Percentiles rank a stretch among this genome's conserved stretches.
Conservation (phyloP, 352 stramenopile genomes). For the Plasmopara muralis region DNA sequence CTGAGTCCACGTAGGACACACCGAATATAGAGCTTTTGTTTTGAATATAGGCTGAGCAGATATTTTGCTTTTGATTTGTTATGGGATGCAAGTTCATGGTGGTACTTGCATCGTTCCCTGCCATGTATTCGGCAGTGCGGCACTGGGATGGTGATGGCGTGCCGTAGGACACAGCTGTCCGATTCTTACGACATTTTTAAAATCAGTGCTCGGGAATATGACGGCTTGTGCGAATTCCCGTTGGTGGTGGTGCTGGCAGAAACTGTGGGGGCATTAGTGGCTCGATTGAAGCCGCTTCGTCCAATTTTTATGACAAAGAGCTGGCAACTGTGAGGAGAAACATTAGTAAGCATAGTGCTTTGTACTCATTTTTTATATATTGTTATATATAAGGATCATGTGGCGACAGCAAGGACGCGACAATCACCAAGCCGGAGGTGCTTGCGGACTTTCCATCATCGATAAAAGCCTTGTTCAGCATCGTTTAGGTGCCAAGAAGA, state of each 20-base stretch:
- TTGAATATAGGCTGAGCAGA: too few relatives aligned
- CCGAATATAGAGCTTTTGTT: too few relatives aligned
- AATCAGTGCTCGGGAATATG: constrained; percentile 47
- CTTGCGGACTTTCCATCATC: too few relatives aligned
- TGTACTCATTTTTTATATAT: background rate
- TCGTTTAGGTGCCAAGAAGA: too few relatives aligned
- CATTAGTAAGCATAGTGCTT: constrained; percentile 26
- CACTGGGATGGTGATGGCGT: too few relatives aligned
- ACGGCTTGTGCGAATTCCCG: constrained; percentile 78
- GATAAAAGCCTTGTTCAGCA: too few relatives aligned
- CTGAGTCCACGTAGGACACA: too few relatives aligned
- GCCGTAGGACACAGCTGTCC: too few relatives aligned
- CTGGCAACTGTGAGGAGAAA: constrained; percentile 42
- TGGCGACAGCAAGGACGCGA: constrained; percentile 34
- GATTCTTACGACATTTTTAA: constrained; percentile 71
- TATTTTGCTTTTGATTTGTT: too few relatives aligned
- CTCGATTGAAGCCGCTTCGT: constrained; percentile 56
- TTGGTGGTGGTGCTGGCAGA: constrained; percentile 70
- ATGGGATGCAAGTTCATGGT: too few relatives aligned
- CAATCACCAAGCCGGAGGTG: constrained; percentile 69
- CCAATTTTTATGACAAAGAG: constrained; percentile 53
- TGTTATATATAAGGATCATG: constrained; percentile 11
- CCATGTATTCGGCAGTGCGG: too few relatives aligned
- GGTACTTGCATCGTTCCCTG: too few relatives aligned
- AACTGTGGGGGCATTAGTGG: constrained; percentile 61